A percentile compares a stretch with the other conserved stretches of the same genome.
These are phyloP conservation scores for Diaporthe ampelina DNA, from an alignment of 2,329 filamentous ascomycete genomes.

Conservation along the genomic window DNA sequence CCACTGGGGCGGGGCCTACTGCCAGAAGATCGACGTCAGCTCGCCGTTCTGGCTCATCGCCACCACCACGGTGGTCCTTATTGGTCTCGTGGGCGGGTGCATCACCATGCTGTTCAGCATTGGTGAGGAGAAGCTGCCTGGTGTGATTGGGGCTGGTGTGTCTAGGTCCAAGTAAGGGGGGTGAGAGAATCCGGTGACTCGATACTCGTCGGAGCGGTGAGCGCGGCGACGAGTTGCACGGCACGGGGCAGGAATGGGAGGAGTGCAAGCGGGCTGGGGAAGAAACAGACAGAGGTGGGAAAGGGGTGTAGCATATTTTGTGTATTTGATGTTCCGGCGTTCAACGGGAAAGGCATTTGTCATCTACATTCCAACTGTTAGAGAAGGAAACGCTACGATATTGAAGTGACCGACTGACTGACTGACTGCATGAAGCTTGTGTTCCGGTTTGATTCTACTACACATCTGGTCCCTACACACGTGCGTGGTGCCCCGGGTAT, in stretches of 20 bases:
- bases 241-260: not conserved
- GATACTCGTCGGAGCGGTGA: not conserved
- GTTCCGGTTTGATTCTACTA: not conserved
- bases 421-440: conserved; percentile 6
- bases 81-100: conserved; percentile 76
- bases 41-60: conserved; percentile 89
- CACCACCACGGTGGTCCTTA: conserved; percentile 78
- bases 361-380: conserved; percentile 43
- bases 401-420: conserved; percentile 10
- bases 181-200: not conserved
- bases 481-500: not conserved
- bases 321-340: conserved; percentile 44
- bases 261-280: not conserved
- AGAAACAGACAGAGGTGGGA: not conserved
- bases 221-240: not conserved
- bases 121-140: conserved; percentile 88
- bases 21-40: conserved; percentile 93
- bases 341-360: conserved; percentile 46
- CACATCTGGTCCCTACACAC: not conserved
- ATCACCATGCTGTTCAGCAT: conserved; percentile 87
- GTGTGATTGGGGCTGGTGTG: conserved; percentile 96
- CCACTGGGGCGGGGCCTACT: conserved; percentile 87
- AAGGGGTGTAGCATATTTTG: conserved; percentile 40
- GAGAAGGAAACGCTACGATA: conserved; percentile 40
- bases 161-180: conserved; percentile 73